A percentile compares a stretch with the other conserved stretches of the same genome.
These are phyloP conservation scores for Areca catechu DNA, from an alignment of 176 grass and related monocot genomes.

Conservation along the genomic window DNA sequence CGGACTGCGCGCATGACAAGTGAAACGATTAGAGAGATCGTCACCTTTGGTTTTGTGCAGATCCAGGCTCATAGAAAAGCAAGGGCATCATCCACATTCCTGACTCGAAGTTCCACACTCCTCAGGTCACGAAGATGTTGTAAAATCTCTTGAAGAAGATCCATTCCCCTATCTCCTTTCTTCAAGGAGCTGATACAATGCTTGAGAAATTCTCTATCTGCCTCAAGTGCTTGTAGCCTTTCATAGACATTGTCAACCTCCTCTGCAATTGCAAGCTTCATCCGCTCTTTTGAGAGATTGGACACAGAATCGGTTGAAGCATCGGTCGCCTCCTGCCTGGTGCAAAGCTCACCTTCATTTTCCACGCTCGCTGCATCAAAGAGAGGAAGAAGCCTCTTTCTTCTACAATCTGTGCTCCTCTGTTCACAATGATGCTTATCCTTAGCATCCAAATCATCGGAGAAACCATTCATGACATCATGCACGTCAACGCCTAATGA, in stretches of 20 bases:
- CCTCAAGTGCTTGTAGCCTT: slow-evolving; percentile 74
- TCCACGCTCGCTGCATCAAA: slow-evolving; percentile 49
- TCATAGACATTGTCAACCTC: slow-evolving; percentile 65
- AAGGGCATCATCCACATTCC: slow-evolving; percentile 45
- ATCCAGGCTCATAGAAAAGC: slow-evolving; percentile 29
- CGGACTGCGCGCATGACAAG: slow-evolving; percentile 16
- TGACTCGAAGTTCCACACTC: slow-evolving; percentile 64
- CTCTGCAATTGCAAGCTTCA: slow-evolving; percentile 45
- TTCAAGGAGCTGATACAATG: slow-evolving; percentile 80
- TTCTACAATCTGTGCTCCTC: slow-evolving; percentile 30
- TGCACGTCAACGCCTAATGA: slow-evolving; percentile 10
- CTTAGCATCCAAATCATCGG: slow-evolving; percentile 36
- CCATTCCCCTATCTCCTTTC: slow-evolving; percentile 60
- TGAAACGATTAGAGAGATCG: slow-evolving; percentile 2
- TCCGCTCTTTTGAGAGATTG: slow-evolving; percentile 37
- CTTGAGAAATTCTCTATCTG: slow-evolving; percentile 83
- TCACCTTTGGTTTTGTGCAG: slow-evolving; percentile 39
- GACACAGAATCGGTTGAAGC: slow-evolving; percentile 12
- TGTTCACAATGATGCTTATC: slow-evolving; percentile 31
- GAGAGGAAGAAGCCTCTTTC: slow-evolving; percentile 81
- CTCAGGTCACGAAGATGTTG: slow-evolving; percentile 83
- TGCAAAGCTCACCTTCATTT: slow-evolving; percentile 31
- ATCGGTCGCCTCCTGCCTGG: slow-evolving; percentile 25
- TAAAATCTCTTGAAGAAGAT: slow-evolving; percentile 84
- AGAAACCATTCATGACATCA: slow-evolving; percentile 40